Percentiles rank a stretch among this genome's conserved stretches.
phyloP scores from a whole-genome alignment of 2,329 filamentous ascomycete genomes.

The Epichloe aotearoae region DNA sequence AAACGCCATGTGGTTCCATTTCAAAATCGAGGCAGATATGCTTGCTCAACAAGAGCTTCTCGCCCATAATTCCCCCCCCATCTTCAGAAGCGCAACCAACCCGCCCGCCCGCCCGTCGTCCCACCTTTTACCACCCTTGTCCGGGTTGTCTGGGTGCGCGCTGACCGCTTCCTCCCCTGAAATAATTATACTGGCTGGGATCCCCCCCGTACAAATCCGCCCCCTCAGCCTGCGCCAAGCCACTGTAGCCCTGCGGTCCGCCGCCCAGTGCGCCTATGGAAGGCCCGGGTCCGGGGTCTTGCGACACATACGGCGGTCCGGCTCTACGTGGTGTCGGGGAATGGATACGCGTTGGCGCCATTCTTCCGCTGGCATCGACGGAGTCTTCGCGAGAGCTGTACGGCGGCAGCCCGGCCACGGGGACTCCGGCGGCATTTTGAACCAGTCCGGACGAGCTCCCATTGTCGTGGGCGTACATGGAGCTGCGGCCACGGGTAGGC shows the following conservation, averaged over 20 bases:
- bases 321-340: constrained; percentile 4
- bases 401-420: constrained; percentile 23
- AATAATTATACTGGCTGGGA: constrained; percentile 44
- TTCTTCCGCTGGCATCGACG: constrained; percentile 11
- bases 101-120: too few relatives aligned
- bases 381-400: constrained; percentile 11
- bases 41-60: not conserved
- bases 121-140: constrained; percentile 22
- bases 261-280: constrained; percentile 40
- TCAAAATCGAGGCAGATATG: not conserved
- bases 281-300: constrained; percentile 25
- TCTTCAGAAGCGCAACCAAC: too few relatives aligned
- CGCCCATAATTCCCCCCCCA: not conserved
- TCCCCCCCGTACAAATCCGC: constrained; percentile 24
- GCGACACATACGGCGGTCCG: too few relatives aligned
- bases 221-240: constrained; percentile 40
- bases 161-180: constrained; percentile 26
- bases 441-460: constrained; percentile 41
- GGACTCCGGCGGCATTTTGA: constrained; percentile 37
- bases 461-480: constrained; percentile 38
- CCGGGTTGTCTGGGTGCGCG: constrained; percentile 18
- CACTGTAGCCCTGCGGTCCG: constrained; percentile 46
- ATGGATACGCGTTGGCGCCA: constrained; percentile 12
- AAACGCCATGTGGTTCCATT: constrained; percentile 1
- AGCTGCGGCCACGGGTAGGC: constrained; percentile 26